Evolutionary conservation across 2,329 filamentous ascomycete species (phyloP).

Genomic region (Phyllosticta paracitricarpa): DNA sequence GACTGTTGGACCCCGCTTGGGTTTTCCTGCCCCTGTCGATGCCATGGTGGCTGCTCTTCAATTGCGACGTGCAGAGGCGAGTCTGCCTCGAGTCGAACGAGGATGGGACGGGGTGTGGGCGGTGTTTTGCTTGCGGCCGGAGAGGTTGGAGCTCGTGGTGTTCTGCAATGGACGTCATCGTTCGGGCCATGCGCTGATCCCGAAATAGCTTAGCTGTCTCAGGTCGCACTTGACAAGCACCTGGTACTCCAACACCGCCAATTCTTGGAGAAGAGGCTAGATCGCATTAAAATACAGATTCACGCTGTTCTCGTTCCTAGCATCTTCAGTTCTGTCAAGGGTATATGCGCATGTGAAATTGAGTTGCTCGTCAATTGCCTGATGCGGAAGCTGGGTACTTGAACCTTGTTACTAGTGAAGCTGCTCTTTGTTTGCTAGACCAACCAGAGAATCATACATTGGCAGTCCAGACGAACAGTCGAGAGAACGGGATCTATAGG

Average conservation of each 20-base stretch:
- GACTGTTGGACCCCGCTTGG: slow-evolving; percentile 51
- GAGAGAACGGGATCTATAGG: neutral
- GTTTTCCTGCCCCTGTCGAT: slow-evolving; percentile 8
- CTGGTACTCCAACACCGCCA: neutral
- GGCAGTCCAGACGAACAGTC: neutral
- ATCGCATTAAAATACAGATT: neutral
- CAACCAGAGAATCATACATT: neutral
- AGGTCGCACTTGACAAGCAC: neutral
- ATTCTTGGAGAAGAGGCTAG: neutral
- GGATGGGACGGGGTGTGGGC: neutral
- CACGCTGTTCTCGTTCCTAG: neutral
- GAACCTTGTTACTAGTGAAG: neutral
- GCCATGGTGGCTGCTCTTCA: slow-evolving; percentile 1
- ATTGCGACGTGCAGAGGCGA: neutral
- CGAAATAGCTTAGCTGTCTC: neutral
- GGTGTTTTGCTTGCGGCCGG: neutral
- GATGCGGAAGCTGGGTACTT: neutral
- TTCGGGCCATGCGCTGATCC: neutral
- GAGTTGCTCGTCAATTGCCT: neutral
- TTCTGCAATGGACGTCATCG: neutral
- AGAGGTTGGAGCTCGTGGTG: neutral
- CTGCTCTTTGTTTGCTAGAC: neutral
- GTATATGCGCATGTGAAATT: neutral
- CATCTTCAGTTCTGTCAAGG: neutral
- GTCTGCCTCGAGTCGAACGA: neutral